A percentile compares a stretch with the other conserved stretches of the same genome.
phyloP scores from a whole-genome alignment of 371 early-diverging fungal genomes.

The Zopfochytrium polystomum region DNA sequence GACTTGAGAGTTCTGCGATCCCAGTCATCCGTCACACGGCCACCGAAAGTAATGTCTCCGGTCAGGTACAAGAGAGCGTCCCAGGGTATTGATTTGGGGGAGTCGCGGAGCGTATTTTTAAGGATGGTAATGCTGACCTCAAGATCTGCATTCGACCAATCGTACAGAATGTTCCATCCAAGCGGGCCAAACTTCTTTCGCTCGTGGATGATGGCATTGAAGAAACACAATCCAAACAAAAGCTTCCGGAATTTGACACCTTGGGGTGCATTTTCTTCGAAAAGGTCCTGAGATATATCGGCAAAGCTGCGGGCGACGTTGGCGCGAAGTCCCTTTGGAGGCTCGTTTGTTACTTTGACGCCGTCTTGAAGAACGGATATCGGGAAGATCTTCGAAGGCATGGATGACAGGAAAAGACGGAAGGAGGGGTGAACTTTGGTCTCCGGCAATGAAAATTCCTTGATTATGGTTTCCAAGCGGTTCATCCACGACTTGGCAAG shows the following conservation, averaged over 20 bases:
- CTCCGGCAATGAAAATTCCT: constrained; percentile 40
- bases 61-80: constrained; percentile 47
- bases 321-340: constrained; percentile 48
- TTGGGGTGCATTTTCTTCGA: constrained; percentile 46
- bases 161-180: constrained; percentile 51
- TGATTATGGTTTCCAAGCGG: constrained; percentile 41
- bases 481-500: constrained; percentile 50
- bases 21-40: constrained; percentile 53
- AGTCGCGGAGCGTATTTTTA: constrained; percentile 38
- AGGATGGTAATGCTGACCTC: constrained; percentile 46
- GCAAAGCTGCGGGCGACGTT: constrained; percentile 49
- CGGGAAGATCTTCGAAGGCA: constrained; percentile 51
- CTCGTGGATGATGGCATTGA: constrained; percentile 52
- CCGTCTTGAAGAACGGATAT: constrained; percentile 46
- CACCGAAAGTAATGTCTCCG: constrained; percentile 51
- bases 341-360: constrained; percentile 54
- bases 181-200: constrained; percentile 50
- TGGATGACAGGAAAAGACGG: constrained; percentile 46
- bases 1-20: constrained; percentile 44
- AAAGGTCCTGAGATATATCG: constrained; percentile 43
- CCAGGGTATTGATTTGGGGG: constrained; percentile 41
- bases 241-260: constrained; percentile 43
- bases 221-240: constrained; percentile 49
- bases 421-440: constrained; percentile 38
- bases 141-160: constrained; percentile 47